phyloP scores from a whole-genome alignment of 2,329 filamentous ascomycete species.

The Chaetothyriales sp. region DNA sequence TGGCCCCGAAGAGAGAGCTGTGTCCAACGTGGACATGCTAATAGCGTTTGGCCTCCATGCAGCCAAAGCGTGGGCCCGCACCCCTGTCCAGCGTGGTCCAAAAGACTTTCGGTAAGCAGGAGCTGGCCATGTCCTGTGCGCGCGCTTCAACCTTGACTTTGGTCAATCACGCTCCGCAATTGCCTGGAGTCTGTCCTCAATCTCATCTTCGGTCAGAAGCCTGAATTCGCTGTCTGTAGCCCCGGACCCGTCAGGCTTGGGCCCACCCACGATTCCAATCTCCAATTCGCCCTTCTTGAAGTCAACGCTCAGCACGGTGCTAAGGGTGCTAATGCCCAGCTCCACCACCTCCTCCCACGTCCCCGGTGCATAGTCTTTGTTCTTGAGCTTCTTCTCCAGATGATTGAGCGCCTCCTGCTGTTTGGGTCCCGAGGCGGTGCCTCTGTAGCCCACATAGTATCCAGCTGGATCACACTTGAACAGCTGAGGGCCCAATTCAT shows the following conservation, averaged over 20 bases:
- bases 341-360: constrained; percentile 97
- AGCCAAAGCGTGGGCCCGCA: constrained; percentile 6
- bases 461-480: constrained; percentile 98
- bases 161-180: constrained; percentile 91
- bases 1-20: neutral
- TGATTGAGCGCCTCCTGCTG: constrained; percentile 98
- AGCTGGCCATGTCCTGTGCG: too few species aligned
- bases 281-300: constrained; percentile 99
- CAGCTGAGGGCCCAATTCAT: constrained; percentile 81
- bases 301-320: constrained; percentile 93
- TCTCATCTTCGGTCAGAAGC: constrained; percentile 88
- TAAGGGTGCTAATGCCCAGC: constrained; percentile 85
- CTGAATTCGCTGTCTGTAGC: constrained; percentile 69
- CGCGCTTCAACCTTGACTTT: neutral
- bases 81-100: constrained; percentile 16
- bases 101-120: neutral
- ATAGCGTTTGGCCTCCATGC: too few species aligned
- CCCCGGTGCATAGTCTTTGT: constrained; percentile 88
- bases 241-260: constrained; percentile 66
- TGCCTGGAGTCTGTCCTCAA: constrained; percentile 92
- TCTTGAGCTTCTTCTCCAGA: constrained; percentile 98
- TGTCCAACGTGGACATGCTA: too few species aligned
- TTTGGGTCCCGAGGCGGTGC: constrained; percentile 90
- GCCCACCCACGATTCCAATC: constrained; percentile 90
- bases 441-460: constrained; percentile 98